Conservation (phyloP, 805 yeast genomes). For the Saccharomyces eubayanus region DNA sequence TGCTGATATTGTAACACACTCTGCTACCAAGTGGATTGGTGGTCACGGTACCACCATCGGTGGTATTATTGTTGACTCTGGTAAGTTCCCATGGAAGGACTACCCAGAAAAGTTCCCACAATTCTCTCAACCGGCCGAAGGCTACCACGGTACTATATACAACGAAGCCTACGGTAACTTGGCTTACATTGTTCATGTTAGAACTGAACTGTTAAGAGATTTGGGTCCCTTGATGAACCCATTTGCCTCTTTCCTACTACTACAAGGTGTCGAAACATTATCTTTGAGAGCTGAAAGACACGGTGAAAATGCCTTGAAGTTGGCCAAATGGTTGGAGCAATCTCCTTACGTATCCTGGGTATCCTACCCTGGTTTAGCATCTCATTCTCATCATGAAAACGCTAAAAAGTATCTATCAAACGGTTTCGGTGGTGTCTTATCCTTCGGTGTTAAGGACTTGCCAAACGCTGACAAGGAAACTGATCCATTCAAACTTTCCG, state of each 20-base stretch:
- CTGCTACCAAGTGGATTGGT: constrained; percentile 97
- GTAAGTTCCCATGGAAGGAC: constrained; percentile 85
- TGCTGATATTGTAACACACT: constrained; percentile 85
- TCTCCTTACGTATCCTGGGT: constrained; percentile 80
- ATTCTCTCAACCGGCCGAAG: constrained; percentile 82
- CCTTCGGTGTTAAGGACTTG: constrained; percentile 77
- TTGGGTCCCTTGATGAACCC: constrained; percentile 87
- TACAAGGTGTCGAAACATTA: constrained; percentile 91
- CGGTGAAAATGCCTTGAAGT: constrained; percentile 66
- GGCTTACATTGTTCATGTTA: constrained; percentile 72
- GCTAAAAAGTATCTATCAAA: constrained; percentile 75
- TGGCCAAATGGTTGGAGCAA: constrained; percentile 68
- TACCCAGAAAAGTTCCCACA: constrained; percentile 87
- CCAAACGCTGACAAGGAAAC: constrained; percentile 37
- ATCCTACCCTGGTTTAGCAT: constrained; percentile 81
- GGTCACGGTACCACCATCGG: constrained; percentile 95
- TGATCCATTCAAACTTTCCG: constrained; percentile 63
- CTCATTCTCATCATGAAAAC: constrained; percentile 66
- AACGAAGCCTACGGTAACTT: constrained; percentile 73
- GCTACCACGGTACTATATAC: constrained; percentile 82
- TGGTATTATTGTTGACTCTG: constrained; percentile 84
- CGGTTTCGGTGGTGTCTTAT: constrained; percentile 81
- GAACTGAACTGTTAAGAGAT: constrained; percentile 84
- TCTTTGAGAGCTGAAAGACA: constrained; percentile 93
- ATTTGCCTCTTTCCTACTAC: constrained; percentile 72